phyloP scores from a whole-genome alignment of 164 flowering plant species.

The Magnolia kwangsiensis region DNA sequence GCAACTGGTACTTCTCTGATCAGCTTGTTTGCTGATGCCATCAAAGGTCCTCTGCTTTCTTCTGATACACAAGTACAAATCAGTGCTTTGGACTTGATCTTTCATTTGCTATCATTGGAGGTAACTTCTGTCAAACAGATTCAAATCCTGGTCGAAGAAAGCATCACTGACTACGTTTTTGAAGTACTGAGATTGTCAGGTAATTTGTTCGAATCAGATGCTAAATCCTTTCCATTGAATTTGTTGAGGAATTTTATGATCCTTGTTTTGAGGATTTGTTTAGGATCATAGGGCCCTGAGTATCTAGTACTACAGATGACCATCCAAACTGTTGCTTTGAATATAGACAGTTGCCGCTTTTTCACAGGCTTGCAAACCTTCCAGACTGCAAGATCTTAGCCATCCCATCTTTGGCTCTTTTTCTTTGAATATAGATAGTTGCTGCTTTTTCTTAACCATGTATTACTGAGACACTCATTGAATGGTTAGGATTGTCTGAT shows the following conservation, averaged over 20 bases:
- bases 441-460: background rate
- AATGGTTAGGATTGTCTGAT: background rate
- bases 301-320: too few species aligned
- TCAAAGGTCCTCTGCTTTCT: conserved; percentile 91
- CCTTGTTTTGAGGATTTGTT: background rate
- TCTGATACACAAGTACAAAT: conserved; percentile 75
- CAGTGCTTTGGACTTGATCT: conserved; percentile 60
- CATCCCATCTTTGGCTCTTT: background rate
- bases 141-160: conserved; percentile 68
- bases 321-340: too few species aligned
- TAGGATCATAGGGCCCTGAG: background rate
- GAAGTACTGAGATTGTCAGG: conserved; percentile 89
- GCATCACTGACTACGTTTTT: conserved; percentile 76
- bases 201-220: conserved; percentile 12
- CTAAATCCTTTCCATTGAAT: background rate
- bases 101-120: conserved; percentile 53
- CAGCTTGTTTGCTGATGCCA: conserved; percentile 76
- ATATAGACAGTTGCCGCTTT: too few species aligned
- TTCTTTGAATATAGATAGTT: background rate
- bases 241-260: background rate
- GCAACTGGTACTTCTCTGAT: conserved; percentile 31
- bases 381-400: background rate
- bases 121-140: conserved; percentile 29
- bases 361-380: background rate
- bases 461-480: background rate